Evolutionary conservation across 768 basidiomycete species (phyloP).

Genomic region (Tylopilus balloui): DNA sequence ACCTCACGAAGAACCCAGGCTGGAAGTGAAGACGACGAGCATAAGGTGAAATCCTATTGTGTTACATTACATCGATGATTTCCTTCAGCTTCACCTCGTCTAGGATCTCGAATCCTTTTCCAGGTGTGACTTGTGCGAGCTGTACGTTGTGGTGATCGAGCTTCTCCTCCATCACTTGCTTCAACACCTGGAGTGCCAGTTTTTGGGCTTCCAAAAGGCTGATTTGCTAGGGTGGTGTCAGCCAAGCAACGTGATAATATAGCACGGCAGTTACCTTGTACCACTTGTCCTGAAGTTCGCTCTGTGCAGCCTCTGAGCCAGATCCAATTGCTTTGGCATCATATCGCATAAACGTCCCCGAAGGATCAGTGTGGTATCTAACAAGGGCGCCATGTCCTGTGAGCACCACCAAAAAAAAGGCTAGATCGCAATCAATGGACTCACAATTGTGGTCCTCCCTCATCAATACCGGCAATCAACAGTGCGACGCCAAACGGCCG

Average conservation of each 20-base stretch:
- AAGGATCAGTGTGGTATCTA: conserved; percentile 97
- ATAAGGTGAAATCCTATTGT: conserved; percentile 4
- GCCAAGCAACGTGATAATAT: not conserved
- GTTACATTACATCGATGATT: conserved; percentile 80
- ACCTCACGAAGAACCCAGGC: too few relatives aligned
- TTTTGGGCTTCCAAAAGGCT: conserved; percentile 82
- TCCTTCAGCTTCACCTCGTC: conserved; percentile 75
- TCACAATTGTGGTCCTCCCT: conserved; percentile 92
- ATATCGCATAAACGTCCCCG: conserved; percentile 94
- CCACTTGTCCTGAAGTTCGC: conserved; percentile 95
- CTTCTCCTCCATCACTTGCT: conserved; percentile 99
- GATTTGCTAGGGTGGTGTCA: conserved; percentile 66
- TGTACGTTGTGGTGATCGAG: conserved; percentile 98
- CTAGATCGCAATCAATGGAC: conserved; percentile 27
- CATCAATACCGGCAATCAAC: conserved; percentile 95
- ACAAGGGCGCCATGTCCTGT: not conserved
- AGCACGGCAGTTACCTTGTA: conserved; percentile 59
- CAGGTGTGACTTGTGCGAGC: conserved; percentile 87
- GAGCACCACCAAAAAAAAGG: conserved; percentile 1
- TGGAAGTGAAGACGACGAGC: not conserved
- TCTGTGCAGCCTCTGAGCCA: conserved; percentile 96
- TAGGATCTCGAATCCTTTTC: conserved; percentile 85
- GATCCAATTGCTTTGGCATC: conserved; percentile 99
- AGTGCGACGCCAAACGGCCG: conserved; percentile 97
- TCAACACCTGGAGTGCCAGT: conserved; percentile 82